Base-by-base conservation (phyloP, 129 eudicot species). In the Erigeron canadensis region DNA sequence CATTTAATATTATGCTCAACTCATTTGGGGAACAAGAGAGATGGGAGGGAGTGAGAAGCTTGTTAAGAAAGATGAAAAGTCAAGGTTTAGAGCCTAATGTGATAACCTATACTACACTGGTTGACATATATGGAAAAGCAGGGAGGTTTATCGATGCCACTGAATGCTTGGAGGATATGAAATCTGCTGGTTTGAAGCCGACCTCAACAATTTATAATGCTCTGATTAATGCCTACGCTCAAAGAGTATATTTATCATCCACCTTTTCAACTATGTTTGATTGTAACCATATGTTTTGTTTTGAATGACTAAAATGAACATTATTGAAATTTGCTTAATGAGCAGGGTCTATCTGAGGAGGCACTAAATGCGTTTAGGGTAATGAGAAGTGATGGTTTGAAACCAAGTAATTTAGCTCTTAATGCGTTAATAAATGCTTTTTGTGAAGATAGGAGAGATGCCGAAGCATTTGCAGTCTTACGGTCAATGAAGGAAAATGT, bases 161-260 rank as follows among this genome's bases (percentile, higher is more conserved):
- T 8, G 97, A 89, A 75, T 94, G 96, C 77, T 76, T 94, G 83
- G 97, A 94, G 82, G 97, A 74, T 47, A 94, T 94, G 98, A 90
- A 86, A 70, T 86, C 95, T 4, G 82, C 81, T 43, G 98, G 98
- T 22, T 75, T 94, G 79, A 94, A 86, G 65, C 96, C 97, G 16
- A 89, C 98, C 4, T 67, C 95, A 7, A 84, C 97, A 9, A 94
- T 90, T 94, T 94, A 94, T 81, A 94, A 94, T 80, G 98, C 98
- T n/a, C 70, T 94, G 82, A 94, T 94, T 69, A 94, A 94, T 81
- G 98, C 97, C 58, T 94, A 94, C 71, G 98, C 98, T 19, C 98
- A 87, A 74, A 87, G 86, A 91, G 98, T 94, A 90, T 54, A 69
- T 80, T 73, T 7, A 39, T 54, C 47, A 46, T 68, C 53, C 71